These are phyloP conservation scores for Plantago elongata DNA, from an alignment of 257 asterid genomes.

Conservation along the genomic window DNA sequence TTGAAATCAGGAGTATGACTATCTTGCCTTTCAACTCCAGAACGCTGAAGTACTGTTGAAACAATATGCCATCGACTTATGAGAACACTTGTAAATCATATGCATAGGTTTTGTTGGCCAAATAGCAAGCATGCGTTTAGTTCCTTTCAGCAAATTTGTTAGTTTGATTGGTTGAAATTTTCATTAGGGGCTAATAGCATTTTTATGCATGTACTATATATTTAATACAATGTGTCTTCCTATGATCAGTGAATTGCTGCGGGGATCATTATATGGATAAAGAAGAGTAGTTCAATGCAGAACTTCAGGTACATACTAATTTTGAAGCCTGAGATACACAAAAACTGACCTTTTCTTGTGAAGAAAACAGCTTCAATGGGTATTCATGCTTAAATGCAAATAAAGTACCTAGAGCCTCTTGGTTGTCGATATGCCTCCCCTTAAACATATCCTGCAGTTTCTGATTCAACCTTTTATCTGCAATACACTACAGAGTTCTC, in stretches of 20 bases:
- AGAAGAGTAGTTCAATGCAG: background rate
- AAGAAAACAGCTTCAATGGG: constrained; percentile 40
- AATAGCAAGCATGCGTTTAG: too few species aligned
- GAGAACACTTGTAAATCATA: background rate
- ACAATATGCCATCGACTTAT: background rate
- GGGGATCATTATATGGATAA: background rate
- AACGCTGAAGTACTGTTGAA: constrained; percentile 40
- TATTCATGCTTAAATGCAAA: constrained; percentile 36
- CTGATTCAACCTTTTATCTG: constrained; percentile 46
- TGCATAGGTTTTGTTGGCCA: too few species aligned
- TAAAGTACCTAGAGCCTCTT: constrained; percentile 42
- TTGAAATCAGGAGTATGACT: constrained; percentile 63
- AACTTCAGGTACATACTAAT: background rate
- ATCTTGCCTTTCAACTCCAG: constrained; percentile 51
- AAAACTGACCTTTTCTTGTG: constrained; percentile 37
- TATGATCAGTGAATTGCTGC: too few species aligned
- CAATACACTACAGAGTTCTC: constrained; percentile 17
- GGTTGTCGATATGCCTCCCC: constrained; percentile 45
- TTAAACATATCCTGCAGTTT: constrained; percentile 38
- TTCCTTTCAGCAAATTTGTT: too few species aligned
- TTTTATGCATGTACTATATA: too few species aligned
- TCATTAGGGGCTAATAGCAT: too few species aligned
- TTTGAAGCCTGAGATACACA: background rate
- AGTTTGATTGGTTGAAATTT: too few species aligned
- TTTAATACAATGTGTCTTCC: too few species aligned